A percentile compares a stretch with the other conserved stretches of the same genome.
These are phyloP conservation scores for Pyrus pyrifolia DNA, from an alignment of 306 rosid genomes.

Conservation along the genomic window DNA sequence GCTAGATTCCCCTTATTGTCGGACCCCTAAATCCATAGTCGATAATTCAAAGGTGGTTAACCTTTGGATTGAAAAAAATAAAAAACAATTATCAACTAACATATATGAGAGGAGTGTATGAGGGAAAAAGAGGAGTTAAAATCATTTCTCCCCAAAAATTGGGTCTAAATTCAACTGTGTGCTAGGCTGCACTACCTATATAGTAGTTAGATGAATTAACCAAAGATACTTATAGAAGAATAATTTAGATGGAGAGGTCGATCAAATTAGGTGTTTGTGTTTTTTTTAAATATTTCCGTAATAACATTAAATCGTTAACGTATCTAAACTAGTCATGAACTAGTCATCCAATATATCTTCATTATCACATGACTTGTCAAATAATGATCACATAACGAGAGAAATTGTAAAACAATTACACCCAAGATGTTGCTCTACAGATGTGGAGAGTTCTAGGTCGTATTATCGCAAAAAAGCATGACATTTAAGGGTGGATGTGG, in stretches of 20 bases:
- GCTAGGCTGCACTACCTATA: no score
- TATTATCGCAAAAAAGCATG: neutral
- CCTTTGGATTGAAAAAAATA: neutral
- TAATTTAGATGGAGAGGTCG: neutral
- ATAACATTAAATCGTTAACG: neutral
- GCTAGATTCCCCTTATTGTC: neutral
- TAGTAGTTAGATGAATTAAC: neutral
- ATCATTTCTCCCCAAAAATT: no score
- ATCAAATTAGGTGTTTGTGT: neutral
- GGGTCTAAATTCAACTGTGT: no score
- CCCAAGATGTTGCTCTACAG: neutral
- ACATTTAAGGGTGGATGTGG: conserved; percentile 17
- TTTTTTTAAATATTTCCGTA: neutral
- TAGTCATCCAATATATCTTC: neutral
- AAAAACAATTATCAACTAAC: neutral
- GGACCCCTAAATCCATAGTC: neutral
- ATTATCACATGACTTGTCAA: neutral
- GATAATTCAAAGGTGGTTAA: neutral
- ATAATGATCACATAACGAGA: neutral
- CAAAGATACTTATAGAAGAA: neutral
- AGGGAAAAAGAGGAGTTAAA: neutral
- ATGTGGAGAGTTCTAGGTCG: neutral
- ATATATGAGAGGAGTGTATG: neutral
- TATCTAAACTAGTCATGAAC: neutral
- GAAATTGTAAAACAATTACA: neutral